phyloP scores from a whole-genome alignment of 225 moss, liverwort and hornwort genomes.

The Antitrichia curtipendula region DNA sequence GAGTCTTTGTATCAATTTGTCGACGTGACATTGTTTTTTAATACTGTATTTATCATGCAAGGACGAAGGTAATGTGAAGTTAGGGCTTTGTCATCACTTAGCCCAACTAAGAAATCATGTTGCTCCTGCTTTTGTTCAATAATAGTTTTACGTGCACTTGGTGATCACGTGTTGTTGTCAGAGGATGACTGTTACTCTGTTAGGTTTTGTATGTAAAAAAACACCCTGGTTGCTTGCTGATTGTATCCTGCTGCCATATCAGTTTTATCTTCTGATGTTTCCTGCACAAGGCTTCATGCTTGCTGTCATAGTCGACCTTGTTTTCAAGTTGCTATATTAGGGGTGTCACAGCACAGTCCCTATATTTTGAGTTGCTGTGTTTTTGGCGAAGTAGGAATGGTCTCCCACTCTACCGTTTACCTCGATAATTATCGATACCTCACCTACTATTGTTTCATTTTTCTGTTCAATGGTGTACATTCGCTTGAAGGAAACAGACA shows the following conservation, averaged over 20 bases:
- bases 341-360: not conserved
- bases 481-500: not conserved
- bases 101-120: not conserved
- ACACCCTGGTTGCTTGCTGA: not conserved
- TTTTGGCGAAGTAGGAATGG: not conserved
- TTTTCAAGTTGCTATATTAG: not conserved
- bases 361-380: not conserved
- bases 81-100: not conserved
- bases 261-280: not conserved
- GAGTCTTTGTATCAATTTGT: constrained; percentile 5
- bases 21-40: constrained; percentile 7
- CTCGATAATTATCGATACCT: not conserved
- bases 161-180: not conserved
- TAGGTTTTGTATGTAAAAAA: not conserved
- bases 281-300: not conserved
- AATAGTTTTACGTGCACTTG: not conserved
- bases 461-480: not conserved
- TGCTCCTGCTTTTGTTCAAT: not conserved
- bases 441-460: not conserved
- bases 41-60: not conserved
- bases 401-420: not conserved
- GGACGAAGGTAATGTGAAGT: not conserved
- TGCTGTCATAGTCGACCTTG: not conserved
- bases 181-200: not conserved
- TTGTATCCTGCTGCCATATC: not conserved